phyloP scores from a whole-genome alignment of 306 rosid species.

The Lupinus albus region DNA sequence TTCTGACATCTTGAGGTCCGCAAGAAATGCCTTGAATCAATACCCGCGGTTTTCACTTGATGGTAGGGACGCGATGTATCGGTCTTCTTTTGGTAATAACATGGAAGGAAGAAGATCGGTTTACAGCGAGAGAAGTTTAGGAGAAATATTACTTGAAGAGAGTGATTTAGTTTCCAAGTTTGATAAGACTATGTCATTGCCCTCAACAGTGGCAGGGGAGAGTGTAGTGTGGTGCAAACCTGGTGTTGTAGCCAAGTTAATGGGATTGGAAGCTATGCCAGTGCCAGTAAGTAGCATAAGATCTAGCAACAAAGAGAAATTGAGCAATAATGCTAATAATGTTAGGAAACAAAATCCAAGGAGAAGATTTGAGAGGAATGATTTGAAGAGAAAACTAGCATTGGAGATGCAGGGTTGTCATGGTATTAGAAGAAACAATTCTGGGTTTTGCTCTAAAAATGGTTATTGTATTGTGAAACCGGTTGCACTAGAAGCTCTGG shows the following conservation, averaged over 20 bases:
- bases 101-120: slow-evolving; percentile 58
- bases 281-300: slow-evolving; percentile 46
- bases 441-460: slow-evolving; percentile 46
- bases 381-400: slow-evolving; percentile 54
- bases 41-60: slow-evolving; percentile 94
- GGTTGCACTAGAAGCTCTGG: slow-evolving; percentile 39
- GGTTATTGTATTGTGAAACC: slow-evolving; percentile 55
- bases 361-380: slow-evolving; percentile 60
- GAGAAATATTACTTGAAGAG: slow-evolving; percentile 39
- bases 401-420: slow-evolving; percentile 52
- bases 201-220: slow-evolving; percentile 67
- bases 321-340: slow-evolving; percentile 12
- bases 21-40: slow-evolving; percentile 87
- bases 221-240: slow-evolving; percentile 87
- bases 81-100: slow-evolving; percentile 68
- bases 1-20: slow-evolving; percentile 77
- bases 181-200: slow-evolving; percentile 45
- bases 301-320: slow-evolving; percentile 42
- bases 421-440: slow-evolving; percentile 41
- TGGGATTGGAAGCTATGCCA: slow-evolving; percentile 94
- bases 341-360: slow-evolving; percentile 51
- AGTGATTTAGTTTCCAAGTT: slow-evolving; percentile 24
- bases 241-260: slow-evolving; percentile 83
- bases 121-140: slow-evolving; percentile 52
- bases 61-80: slow-evolving; percentile 88